Conservation (phyloP, 176 grass and related monocot genomes). For the Puya raimondii region DNA sequence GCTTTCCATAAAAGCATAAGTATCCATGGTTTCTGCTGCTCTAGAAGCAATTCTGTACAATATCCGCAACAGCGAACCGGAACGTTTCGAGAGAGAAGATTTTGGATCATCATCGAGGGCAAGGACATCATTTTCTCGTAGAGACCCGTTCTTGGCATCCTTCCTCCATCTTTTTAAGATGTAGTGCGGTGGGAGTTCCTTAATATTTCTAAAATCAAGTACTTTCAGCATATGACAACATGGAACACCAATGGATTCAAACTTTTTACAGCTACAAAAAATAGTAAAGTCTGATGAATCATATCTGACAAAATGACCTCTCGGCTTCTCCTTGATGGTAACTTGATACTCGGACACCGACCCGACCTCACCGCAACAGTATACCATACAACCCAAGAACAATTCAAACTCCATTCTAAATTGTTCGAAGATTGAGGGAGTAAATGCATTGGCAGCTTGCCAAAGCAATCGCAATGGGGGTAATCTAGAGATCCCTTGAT, state of each 20-base stretch:
- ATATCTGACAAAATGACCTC: slow-evolving; percentile 56
- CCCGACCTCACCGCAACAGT: slow-evolving; percentile 51
- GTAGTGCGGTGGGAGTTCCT: slow-evolving; percentile 74
- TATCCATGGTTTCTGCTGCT: slow-evolving; percentile 53
- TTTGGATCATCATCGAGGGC: slow-evolving; percentile 45
- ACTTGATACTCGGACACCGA: slow-evolving; percentile 62
- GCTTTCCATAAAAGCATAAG: slow-evolving; percentile 53
- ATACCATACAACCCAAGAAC: slow-evolving; percentile 45
- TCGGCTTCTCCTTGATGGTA: slow-evolving; percentile 49
- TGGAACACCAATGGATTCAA: slow-evolving; percentile 52
- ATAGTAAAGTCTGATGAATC: slow-evolving; percentile 49
- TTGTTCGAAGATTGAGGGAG: slow-evolving; percentile 56
- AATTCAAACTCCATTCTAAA: slow-evolving; percentile 69
- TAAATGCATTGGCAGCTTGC: slow-evolving; percentile 74
- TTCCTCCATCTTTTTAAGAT: slow-evolving; percentile 84
- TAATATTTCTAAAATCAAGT: slow-evolving; percentile 73
- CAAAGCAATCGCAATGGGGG: slow-evolving; percentile 50
- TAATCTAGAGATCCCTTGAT: slow-evolving; percentile 43
- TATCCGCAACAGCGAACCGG: slow-evolving; percentile 32
- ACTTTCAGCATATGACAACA: slow-evolving; percentile 80
- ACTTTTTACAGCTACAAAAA: slow-evolving; percentile 81
- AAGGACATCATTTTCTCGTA: slow-evolving; percentile 41
- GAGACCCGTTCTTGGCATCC: slow-evolving; percentile 54
- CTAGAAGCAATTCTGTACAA: slow-evolving; percentile 67
- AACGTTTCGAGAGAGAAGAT: slow-evolving; percentile 51